A percentile compares a stretch with the other conserved stretches of the same genome.
Evolutionary conservation across 768 basidiomycete species (phyloP).

Genomic region (Suillus spraguei): DNA sequence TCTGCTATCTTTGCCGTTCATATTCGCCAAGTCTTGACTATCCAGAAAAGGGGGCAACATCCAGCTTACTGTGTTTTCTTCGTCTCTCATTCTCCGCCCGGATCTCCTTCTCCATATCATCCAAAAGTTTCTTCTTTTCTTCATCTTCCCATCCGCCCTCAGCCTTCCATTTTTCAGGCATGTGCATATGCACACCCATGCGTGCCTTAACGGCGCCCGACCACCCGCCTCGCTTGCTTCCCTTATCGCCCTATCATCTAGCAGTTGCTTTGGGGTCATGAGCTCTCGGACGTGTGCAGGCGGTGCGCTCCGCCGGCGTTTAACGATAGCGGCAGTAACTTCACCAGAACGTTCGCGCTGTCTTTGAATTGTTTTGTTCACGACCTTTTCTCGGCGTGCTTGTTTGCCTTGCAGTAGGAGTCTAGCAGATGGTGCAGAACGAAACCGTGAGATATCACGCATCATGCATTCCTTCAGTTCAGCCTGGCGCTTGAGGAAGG

Average conservation of each 20-base stretch:
- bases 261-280: conserved; percentile 52
- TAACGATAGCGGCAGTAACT: conserved; percentile 48
- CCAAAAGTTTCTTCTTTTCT: conserved; percentile 23
- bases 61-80: conserved; percentile 4
- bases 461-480: conserved; percentile 35
- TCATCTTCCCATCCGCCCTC: conserved; percentile 35
- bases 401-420: conserved; percentile 51
- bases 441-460: conserved; percentile 45
- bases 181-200: conserved; percentile 51
- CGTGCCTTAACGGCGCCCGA: conserved; percentile 62
- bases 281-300: conserved; percentile 60
- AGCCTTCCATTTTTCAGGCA: conserved; percentile 35
- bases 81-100: conserved; percentile 31
- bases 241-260: conserved; percentile 50
- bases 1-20: not conserved
- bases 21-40: not conserved
- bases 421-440: conserved; percentile 46
- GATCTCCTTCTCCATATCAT: conserved; percentile 29
- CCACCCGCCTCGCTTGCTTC: conserved; percentile 68
- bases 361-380: conserved; percentile 65
- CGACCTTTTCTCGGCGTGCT: conserved; percentile 61
- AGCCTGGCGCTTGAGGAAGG: conserved; percentile 1
- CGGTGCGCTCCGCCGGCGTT: conserved; percentile 54
- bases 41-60: not conserved
- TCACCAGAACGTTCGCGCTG: conserved; percentile 68